Percentiles rank a stretch among this genome's conserved stretches.
phyloP scores from a whole-genome alignment of 2,329 filamentous ascomycete species.

The Stagonosporopsis cucurbitacearum region DNA sequence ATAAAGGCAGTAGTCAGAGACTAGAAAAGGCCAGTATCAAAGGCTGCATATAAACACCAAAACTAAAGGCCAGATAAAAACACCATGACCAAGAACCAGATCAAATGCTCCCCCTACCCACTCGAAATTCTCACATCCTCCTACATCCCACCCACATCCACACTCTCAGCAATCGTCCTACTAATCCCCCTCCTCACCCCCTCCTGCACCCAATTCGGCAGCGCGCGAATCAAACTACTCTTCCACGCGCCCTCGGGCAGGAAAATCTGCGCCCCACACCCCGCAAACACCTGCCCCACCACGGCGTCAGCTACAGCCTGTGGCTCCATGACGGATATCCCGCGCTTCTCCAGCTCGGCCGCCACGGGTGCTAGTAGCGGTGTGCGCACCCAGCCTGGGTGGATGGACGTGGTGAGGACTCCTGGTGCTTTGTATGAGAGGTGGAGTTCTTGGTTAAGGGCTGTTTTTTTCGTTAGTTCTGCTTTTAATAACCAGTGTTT shows the following conservation, averaged over 20 bases:
- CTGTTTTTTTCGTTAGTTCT: constrained; percentile 23
- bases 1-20: constrained; percentile 32
- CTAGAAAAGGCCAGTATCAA: constrained; percentile 8
- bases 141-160: constrained; percentile 6
- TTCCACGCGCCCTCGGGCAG: constrained; percentile 34
- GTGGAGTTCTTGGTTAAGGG: constrained; percentile 50
- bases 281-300: constrained; percentile 49
- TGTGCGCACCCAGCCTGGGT: constrained; percentile 53
- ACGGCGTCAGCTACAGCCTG: constrained; percentile 51
- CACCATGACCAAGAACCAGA: too few species aligned
- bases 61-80: too few species aligned
- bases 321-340: constrained; percentile 47
- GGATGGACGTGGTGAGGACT: constrained; percentile 52
- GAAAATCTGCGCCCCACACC: constrained; percentile 51
- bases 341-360: constrained; percentile 39
- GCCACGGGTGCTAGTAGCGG: constrained; percentile 47
- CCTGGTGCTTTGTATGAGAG: constrained; percentile 48
- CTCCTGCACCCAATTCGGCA: constrained; percentile 59
- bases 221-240: constrained; percentile 50
- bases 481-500: too few species aligned
- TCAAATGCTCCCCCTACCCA: not conserved
- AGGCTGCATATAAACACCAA: not conserved
- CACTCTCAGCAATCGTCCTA: constrained; percentile 23
- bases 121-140: too few species aligned
- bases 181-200: constrained; percentile 28